These are phyloP conservation scores for Sclerotinia spermophila DNA, from an alignment of 2,329 filamentous ascomycete genomes.

Conservation along the genomic window DNA sequence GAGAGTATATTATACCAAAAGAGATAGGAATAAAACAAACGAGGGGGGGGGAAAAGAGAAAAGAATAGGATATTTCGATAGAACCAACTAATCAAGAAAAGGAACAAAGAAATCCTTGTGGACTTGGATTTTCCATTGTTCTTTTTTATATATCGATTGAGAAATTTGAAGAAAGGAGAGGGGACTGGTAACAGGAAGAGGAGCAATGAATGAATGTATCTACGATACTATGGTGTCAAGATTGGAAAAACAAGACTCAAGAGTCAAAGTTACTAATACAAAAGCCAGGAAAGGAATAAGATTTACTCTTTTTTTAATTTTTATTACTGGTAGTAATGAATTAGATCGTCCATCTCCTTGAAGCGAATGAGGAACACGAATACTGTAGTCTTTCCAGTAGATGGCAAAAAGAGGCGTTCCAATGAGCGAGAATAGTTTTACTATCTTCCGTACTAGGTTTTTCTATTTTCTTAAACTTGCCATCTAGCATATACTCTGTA, in stretches of 20 bases:
- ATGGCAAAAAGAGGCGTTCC: neutral
- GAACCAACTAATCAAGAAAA: neutral
- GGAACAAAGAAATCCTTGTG: neutral
- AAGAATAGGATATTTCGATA: neutral
- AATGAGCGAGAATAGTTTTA: neutral
- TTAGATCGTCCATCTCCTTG: neutral
- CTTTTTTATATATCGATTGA: neutral
- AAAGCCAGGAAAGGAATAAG: conserved; percentile 1
- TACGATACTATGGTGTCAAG: no score
- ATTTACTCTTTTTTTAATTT: neutral
- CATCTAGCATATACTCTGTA: neutral
- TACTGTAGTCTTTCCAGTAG: neutral
- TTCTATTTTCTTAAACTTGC: neutral
- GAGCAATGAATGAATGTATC: neutral
- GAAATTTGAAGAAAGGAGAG: no score
- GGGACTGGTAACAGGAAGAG: neutral
- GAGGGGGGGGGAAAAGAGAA: neutral
- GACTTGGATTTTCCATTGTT: neutral
- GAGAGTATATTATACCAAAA: no score
- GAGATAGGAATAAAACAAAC: neutral
- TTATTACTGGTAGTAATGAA: neutral
- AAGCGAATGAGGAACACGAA: neutral
- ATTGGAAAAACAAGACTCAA: neutral
- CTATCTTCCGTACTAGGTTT: neutral
- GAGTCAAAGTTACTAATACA: neutral